These are phyloP conservation scores for Prunus yedoensis DNA, from an alignment of 331 rosid species.

Conservation along the genomic window DNA sequence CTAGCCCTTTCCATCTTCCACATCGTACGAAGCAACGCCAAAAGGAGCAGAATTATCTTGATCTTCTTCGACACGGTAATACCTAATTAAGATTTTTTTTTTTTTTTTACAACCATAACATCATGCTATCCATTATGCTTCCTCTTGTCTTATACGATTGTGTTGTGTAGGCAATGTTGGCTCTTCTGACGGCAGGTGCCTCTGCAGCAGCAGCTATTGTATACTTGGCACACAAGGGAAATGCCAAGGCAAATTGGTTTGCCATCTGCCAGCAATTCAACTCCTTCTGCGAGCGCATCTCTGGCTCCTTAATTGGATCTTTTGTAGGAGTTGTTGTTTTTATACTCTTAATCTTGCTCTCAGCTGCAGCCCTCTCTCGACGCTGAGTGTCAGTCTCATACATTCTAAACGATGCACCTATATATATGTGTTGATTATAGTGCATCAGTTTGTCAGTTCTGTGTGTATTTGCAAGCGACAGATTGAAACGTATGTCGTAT, in stretches of 20 bases:
- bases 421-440: not conserved
- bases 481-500: not conserved
- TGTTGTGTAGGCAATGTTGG: conserved; percentile 45
- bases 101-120: not conserved
- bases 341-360: conserved; percentile 46
- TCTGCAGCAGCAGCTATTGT: conserved; percentile 64
- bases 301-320: conserved; percentile 69
- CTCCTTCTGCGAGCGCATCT: conserved; percentile 61
- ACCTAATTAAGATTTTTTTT: not conserved
- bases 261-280: conserved; percentile 62
- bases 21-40: conserved; percentile 45
- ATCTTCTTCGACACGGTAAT: conserved; percentile 53
- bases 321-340: conserved; percentile 42
- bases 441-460: not conserved
- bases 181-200: conserved; percentile 47
- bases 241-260: conserved; percentile 51
- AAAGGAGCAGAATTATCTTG: conserved; percentile 40
- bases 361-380: conserved; percentile 44
- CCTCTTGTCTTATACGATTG: not conserved
- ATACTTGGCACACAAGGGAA: conserved; percentile 61
- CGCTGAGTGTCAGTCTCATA: conserved; percentile 17
- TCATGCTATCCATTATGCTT: not conserved
- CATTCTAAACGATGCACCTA: not conserved
- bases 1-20: conserved; percentile 56
- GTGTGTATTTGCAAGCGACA: not conserved